These are phyloP conservation scores for thale cress (Arabidopsis thaliana) DNA, from an alignment of 345 rosid genomes.

Conservation along the genomic window DNA sequence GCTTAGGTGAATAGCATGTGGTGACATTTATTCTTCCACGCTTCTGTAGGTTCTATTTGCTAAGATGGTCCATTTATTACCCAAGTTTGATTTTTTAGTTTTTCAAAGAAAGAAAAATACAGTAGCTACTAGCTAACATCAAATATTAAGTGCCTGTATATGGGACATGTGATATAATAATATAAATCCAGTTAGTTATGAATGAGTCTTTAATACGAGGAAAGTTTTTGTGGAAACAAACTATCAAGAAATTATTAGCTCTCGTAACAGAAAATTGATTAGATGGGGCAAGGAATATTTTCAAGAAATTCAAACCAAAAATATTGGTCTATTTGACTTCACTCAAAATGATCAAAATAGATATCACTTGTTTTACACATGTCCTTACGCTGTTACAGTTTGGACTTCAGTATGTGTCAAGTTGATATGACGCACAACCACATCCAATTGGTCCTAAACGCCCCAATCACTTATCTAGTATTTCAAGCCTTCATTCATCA, in stretches of 20 bases:
- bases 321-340: not conserved
- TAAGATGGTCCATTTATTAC: slow-evolving; percentile 40
- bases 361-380: too few relatives aligned
- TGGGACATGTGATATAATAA: not conserved
- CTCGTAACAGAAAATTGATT: not conserved
- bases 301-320: not conserved
- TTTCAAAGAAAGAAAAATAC: not conserved
- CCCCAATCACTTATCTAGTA: too few relatives aligned
- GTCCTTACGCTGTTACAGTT: too few relatives aligned
- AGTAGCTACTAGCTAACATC: not conserved
- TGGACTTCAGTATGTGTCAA: too few relatives aligned
- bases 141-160: not conserved
- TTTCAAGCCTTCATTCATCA: too few relatives aligned
- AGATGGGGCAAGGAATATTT: not conserved
- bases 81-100: slow-evolving; percentile 9
- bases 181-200: not conserved
- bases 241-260: not conserved
- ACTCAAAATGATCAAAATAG: not conserved
- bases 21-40: slow-evolving; percentile 37
- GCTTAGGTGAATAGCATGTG: slow-evolving; percentile 48
- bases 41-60: slow-evolving; percentile 39
- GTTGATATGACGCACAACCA: too few relatives aligned
- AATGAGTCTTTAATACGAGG: not conserved
- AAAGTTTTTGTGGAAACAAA: not conserved
- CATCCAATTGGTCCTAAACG: too few relatives aligned